A percentile compares a stretch with the other conserved stretches of the same genome.
phyloP scores from a whole-genome alignment of 2,329 filamentous ascomycete genomes.

The Cercospora sp. region DNA sequence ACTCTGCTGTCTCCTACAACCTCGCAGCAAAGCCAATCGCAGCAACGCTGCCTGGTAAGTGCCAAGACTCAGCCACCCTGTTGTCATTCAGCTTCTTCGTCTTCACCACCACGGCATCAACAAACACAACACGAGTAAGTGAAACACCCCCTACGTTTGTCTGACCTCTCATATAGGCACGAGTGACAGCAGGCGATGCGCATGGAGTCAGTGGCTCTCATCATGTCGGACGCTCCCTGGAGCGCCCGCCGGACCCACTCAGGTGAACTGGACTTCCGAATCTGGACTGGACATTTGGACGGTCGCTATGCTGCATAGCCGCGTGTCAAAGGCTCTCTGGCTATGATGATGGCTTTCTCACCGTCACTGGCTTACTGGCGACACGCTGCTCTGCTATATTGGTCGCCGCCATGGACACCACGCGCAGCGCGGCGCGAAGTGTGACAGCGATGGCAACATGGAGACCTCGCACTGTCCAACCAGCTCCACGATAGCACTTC shows the following conservation, averaged over 20 bases:
- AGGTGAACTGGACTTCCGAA: background rate
- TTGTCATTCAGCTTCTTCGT: background rate
- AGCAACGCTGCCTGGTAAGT: background rate
- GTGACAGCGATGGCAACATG: background rate
- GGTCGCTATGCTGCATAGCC: background rate
- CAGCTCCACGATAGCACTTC: background rate
- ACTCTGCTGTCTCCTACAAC: background rate
- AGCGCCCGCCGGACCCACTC: background rate
- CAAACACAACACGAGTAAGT: slow-evolving; percentile 1
- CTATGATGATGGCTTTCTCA: background rate
- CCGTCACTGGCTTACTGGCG: background rate
- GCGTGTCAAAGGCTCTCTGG: background rate
- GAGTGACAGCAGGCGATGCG: slow-evolving; percentile 11
- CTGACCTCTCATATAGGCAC: background rate
- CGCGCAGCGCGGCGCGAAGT: background rate
- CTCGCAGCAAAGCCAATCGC: background rate
- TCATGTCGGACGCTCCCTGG: background rate
- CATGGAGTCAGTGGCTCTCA: background rate
- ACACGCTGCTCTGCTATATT: background rate
- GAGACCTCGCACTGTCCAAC: background rate
- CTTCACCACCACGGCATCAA: background rate
- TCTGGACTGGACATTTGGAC: background rate
- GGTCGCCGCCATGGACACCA: background rate
- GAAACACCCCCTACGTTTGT: background rate
- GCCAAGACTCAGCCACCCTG: background rate